These are phyloP conservation scores for Chrysosphaeria jannelii DNA, from an alignment of 2,329 filamentous ascomycete genomes.

Conservation along the genomic window DNA sequence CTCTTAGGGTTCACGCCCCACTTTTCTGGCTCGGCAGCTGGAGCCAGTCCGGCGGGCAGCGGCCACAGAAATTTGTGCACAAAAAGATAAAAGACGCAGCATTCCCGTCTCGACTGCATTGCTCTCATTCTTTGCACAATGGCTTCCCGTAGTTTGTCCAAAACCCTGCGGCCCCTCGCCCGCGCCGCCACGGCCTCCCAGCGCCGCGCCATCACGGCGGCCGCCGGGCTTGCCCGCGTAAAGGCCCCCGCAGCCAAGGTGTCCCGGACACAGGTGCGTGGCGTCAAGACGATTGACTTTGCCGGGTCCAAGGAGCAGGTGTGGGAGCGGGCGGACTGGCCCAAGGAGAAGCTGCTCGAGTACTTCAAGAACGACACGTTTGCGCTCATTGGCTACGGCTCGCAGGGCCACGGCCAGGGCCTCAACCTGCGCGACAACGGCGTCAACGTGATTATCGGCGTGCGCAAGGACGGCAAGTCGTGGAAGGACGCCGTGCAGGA, in stretches of 20 bases:
- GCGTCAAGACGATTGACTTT: conserved; percentile 97
- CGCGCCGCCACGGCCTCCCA: conserved; percentile 30
- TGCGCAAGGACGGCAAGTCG: conserved; percentile 90
- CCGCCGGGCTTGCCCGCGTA: conserved; percentile 22
- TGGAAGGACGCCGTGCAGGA: conserved; percentile 96
- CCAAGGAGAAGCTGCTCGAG: conserved; percentile 88
- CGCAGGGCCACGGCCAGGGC: conserved; percentile 94
- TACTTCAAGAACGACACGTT: conserved; percentile 99
- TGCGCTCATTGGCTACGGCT: conserved; percentile 93
- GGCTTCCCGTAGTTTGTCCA: conserved; percentile 48
- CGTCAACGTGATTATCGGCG: conserved; percentile 94
- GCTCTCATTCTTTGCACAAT: conserved; percentile 18
- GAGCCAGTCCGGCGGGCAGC: too few relatives aligned
- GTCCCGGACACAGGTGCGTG: conserved; percentile 33
- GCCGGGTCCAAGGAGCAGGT: conserved; percentile 84
- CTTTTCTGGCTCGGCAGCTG: too few relatives aligned
- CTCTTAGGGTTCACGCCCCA: too few relatives aligned
- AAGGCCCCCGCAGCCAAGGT: conserved; percentile 14
- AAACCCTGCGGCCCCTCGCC: conserved; percentile 31
- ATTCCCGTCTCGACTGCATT: neutral
- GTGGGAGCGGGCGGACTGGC: conserved; percentile 95
- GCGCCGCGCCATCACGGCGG: conserved; percentile 31
- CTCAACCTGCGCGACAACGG: conserved; percentile 99
- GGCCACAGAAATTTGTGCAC: too few relatives aligned
- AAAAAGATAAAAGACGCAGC: conserved; percentile 1